Base-by-base conservation (phyloP, 192 early-diverging fungal genomes). In the Backusella australiensis region DNA sequence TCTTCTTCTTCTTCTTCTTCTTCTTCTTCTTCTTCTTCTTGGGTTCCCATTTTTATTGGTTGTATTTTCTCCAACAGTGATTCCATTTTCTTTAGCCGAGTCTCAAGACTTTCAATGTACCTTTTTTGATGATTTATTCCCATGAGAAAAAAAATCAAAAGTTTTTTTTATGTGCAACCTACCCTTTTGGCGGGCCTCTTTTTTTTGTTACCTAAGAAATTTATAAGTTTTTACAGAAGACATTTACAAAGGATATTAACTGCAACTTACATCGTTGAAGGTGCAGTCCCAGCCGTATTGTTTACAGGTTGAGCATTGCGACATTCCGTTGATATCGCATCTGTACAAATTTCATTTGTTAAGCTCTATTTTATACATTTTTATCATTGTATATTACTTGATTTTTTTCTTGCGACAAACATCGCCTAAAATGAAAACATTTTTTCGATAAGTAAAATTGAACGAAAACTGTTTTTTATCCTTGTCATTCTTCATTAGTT, bases 111-210 rank as follows among this genome's bases (percentile, higher is more conserved):
- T n/a, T 77, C 80, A 52, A 81, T 81, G 32, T 81, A 78, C 39
- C 77, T 78, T n/a, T 49, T 36, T 32, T 39, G 34, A 42, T 35
- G 14, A 41, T 39, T 32, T 49, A 23, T 71, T 26, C 56, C 56
- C 56, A 63, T 38, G 67, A 41, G 29, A 75, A 67, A 67, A 65
- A 75, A 67, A 65, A 75, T 34, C 11, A 69, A 38, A 12, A 26
- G 21, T 38, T 68, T 67, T 63, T 41, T 46, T 39, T 63, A 65
- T 74, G 39, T 74, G 19, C 17, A 23, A 34, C 23, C 34, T 78
- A 81, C 72, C 80, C 80, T 70, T 81, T 81, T 68, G 80, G 80
- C 15, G 80, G 80, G 11, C 80, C 80, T 49, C 80, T 56, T 39
- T 81, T 81, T 52, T 69, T 72, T 23, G 72, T 72, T 29, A 67